phyloP scores from a whole-genome alignment of 306 rosid species.

The Cicer chorassanicum region DNA sequence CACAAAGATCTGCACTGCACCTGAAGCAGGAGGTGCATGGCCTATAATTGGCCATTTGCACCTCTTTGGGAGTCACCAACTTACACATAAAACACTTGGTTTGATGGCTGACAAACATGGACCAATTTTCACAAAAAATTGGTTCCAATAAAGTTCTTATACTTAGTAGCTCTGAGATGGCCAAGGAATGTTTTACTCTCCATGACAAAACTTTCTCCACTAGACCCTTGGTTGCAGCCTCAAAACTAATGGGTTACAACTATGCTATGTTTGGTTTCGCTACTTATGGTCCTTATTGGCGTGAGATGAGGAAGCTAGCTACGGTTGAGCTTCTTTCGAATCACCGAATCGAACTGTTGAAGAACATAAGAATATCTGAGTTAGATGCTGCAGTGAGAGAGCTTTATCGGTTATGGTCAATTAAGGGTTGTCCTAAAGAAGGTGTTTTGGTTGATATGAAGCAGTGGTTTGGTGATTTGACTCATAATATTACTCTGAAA shows the following conservation, averaged over 20 bases:
- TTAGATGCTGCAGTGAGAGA: slow-evolving; percentile 43
- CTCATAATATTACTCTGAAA: slow-evolving; percentile 45
- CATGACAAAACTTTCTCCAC: slow-evolving; percentile 52
- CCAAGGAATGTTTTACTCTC: slow-evolving; percentile 49
- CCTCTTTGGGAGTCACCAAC: slow-evolving; percentile 42
- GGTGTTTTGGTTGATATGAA: slow-evolving; percentile 60
- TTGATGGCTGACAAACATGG: slow-evolving; percentile 51
- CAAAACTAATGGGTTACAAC: slow-evolving; percentile 46
- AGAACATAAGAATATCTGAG: slow-evolving; percentile 40
- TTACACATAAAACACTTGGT: slow-evolving; percentile 46
- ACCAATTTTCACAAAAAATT: slow-evolving; percentile 44
- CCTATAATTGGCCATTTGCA: slow-evolving; percentile 52
- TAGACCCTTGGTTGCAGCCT: slow-evolving; percentile 46
- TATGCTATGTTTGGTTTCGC: slow-evolving; percentile 50
- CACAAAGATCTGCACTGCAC: slow-evolving; percentile 39
- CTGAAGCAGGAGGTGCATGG: slow-evolving; percentile 53
- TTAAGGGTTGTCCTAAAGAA: slow-evolving; percentile 40
- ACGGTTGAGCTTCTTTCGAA: slow-evolving; percentile 47
- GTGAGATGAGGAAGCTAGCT: slow-evolving; percentile 47
- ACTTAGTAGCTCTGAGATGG: slow-evolving; percentile 50
- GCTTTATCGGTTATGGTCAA: slow-evolving; percentile 38
- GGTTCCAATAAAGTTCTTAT: slow-evolving; percentile 48
- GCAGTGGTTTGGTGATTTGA: slow-evolving; percentile 60
- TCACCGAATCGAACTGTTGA: slow-evolving; percentile 50
- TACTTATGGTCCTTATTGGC: slow-evolving; percentile 50